These are phyloP conservation scores for Rutstroemia sp. DNA, from an alignment of 2,329 filamentous ascomycete genomes.

Conservation along the genomic window DNA sequence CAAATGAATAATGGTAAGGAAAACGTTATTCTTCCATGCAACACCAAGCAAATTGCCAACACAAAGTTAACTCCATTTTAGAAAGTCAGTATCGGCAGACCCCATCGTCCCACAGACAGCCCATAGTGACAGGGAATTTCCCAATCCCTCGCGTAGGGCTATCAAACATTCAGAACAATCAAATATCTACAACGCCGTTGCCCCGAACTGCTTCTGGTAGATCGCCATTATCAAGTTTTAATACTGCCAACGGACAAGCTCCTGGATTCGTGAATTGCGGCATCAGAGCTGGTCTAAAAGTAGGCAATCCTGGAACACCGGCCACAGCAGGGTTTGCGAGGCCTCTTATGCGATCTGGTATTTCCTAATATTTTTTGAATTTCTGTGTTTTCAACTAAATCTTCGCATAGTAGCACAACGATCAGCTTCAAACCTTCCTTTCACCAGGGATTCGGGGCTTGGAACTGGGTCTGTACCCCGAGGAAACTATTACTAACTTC, in stretches of 20 bases:
- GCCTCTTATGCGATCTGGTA: conserved; percentile 22
- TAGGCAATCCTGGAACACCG: conserved; percentile 23
- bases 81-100: conserved; percentile 22
- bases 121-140: conserved; percentile 14
- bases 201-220: conserved; percentile 15
- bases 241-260: conserved; percentile 13
- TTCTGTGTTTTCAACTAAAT: background rate
- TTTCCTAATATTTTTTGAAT: conserved; percentile 6
- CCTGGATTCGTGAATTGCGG: conserved; percentile 28
- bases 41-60: background rate
- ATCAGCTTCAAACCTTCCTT: conserved; percentile 11
- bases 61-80: conserved; percentile 5
- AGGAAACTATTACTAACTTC: conserved; percentile 1
- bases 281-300: conserved; percentile 30
- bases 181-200: conserved; percentile 16
- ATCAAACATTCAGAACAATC: conserved; percentile 15
- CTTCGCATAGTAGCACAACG: conserved; percentile 22
- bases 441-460: conserved; percentile 12
- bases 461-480: conserved; percentile 11
- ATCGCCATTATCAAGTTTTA: conserved; percentile 18
- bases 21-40: conserved; percentile 9
- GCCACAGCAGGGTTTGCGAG: conserved; percentile 11
- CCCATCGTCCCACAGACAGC: conserved; percentile 28
- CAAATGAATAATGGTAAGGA: conserved; percentile 12
- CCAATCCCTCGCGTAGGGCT: conserved; percentile 13